Evolutionary conservation across 1,284 basidiomycete genomes (phyloP), one percentile per base, ranked within the genome.

Genomic region (Peniophora sp.): DNA sequence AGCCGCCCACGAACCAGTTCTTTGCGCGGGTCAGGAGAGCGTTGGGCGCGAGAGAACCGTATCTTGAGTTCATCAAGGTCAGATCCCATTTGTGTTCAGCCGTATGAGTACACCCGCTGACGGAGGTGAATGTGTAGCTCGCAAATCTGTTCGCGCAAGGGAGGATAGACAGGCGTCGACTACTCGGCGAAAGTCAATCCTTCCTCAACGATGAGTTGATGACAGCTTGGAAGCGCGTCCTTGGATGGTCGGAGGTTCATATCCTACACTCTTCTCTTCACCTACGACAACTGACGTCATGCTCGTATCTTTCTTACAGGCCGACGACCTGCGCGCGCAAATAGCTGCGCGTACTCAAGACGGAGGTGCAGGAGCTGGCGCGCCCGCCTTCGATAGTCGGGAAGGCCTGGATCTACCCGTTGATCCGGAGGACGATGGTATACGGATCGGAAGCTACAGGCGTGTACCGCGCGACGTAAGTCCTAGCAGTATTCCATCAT

Each of bases 111-210:
- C n/a, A n/a, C n/a, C n/a, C n/a, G n/a, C n/a, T n/a, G n/a, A n/a
- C n/a, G n/a, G n/a, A 32, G 5, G 27, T 32, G 27, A 5, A 32
- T 32, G 5, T 12, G 12, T 12, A 32, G 27, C 27, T 32, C 51
- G 81, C 97, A 63, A 98, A 98, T 64, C 75, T 98, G 1, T 99
- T 96, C 66, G 90, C 92, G 2, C 92, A 97, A 64, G 92, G 95
- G 52, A 85, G 91, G 60, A 95, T 99, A 61, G 92, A 97, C 61
- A 83, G 85, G 15, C 80, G 85, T 43, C 82, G 86, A 8, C 78
- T 98, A 10, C 79, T 97, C 46, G 76, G 79, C 50, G 82, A 88
- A 58, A 75, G 76, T 42, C 68, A 76, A 17, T 75, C 76, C 53
- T 89, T 81, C 60, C 66, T 89, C 12, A 83, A 81, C 0, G 81